Percentiles rank a stretch among this genome's conserved stretches.
phyloP scores from a whole-genome alignment of 1,139 yeast species.

The Blastobotrys apis region DNA sequence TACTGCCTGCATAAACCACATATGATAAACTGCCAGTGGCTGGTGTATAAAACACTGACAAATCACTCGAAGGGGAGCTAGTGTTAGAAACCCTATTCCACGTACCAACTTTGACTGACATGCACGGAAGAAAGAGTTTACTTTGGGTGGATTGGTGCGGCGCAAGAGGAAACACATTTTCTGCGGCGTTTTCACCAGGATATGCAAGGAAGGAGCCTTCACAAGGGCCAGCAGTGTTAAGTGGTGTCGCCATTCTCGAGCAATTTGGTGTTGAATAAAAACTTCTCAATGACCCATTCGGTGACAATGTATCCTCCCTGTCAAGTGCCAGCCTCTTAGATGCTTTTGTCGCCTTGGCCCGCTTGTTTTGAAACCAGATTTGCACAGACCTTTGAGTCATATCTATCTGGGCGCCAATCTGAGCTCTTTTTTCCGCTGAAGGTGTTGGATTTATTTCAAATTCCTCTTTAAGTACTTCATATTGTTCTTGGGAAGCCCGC shows the following conservation, averaged over 20 bases:
- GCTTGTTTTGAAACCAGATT: constrained; percentile 90
- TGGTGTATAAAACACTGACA: constrained; percentile 27
- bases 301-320: too few species aligned
- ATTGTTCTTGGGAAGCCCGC: constrained; percentile 77
- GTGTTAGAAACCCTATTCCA: constrained; percentile 31
- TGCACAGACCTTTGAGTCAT: constrained; percentile 91
- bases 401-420: constrained; percentile 68
- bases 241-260: background rate
- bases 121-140: constrained; percentile 26
- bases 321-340: too few species aligned
- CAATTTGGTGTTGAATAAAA: background rate
- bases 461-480: constrained; percentile 63
- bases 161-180: too few species aligned
- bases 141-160: too few species aligned
- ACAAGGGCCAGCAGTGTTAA: too few species aligned
- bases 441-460: constrained; percentile 63
- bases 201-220: too few species aligned
- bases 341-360: constrained; percentile 88
- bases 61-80: constrained; percentile 21
- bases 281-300: background rate
- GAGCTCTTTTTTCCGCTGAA: constrained; percentile 50
- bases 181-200: too few species aligned
- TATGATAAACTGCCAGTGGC: constrained; percentile 26
- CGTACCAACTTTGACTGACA: constrained; percentile 30
- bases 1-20: constrained; percentile 25